phyloP scores from a whole-genome alignment of 2,329 filamentous ascomycete species.

The Diplodia mutila region DNA sequence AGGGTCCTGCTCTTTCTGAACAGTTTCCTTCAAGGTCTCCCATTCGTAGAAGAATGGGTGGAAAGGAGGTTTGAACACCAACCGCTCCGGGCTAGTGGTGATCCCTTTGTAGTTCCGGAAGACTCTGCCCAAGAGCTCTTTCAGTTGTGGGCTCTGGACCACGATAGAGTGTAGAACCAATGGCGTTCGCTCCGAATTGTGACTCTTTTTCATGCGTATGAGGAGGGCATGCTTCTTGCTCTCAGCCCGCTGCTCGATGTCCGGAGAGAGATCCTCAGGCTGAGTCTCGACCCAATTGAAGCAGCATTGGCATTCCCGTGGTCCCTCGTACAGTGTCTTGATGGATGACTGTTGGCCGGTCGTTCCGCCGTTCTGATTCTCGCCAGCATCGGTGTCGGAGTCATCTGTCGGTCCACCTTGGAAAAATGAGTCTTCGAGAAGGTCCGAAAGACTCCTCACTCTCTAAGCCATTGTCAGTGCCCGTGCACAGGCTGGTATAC shows the following conservation, averaged over 20 bases:
- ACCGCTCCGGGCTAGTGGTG: conserved; percentile 36
- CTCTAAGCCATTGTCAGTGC: not conserved
- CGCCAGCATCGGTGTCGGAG: not conserved
- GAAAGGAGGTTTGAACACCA: conserved; percentile 42
- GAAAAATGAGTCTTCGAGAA: not conserved
- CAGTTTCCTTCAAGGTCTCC: conserved; percentile 33
- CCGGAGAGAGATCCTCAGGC: conserved; percentile 28
- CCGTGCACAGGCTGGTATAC: no score
- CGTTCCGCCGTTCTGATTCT: not conserved
- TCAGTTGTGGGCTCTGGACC: conserved; percentile 41
- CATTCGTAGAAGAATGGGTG: conserved; percentile 43
- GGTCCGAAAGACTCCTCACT: not conserved
- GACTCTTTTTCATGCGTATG: conserved; percentile 28
- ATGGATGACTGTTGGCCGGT: not conserved
- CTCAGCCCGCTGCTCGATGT: conserved; percentile 30
- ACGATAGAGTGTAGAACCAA: conserved; percentile 37
- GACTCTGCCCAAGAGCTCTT: conserved; percentile 35
- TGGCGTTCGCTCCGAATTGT: not conserved
- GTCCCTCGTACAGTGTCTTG: conserved; percentile 31
- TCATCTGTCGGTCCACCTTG: not conserved
- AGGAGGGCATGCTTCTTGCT: conserved; percentile 30
- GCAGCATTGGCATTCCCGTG: conserved; percentile 29
- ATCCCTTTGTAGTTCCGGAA: conserved; percentile 40
- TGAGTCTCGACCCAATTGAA: conserved; percentile 31
- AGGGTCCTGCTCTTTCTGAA: conserved; percentile 32